Evolutionary conservation across 1,139 yeast genomes (phyloP), one percentile per base, ranked within the genome.

Genomic region (Geotrichum klebahnii): DNA sequence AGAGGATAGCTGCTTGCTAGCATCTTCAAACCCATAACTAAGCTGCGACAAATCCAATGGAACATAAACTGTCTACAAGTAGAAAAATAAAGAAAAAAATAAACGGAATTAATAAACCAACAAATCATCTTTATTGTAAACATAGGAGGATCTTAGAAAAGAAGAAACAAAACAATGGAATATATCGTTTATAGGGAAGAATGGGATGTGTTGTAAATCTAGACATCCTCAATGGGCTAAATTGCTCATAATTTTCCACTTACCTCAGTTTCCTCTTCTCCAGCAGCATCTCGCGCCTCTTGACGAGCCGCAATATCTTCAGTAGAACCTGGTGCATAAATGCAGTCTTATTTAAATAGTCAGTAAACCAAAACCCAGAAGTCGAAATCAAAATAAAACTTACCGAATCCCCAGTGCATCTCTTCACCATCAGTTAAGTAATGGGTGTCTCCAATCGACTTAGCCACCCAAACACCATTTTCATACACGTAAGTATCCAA

Each of bases 381-480:
- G 23, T 5, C 20, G 41, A n/a, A 28, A 37, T 19, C 14, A 24
- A 12, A 8, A 17, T 23, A 3, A 51, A 37, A 61, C 71, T 67
- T 70, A 61, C 78, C 80, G 70, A 87, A 87, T 57, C 82, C 78
- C 96, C 96, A 87, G 63, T 84, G 84, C 92, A 88, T 85, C 67
- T 86, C 95, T 65, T 87, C 95, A n/a, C 96, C 96, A 6, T 76
- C 67, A 2, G 75, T 65, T 56, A 87, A 71, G 59, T 80, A 85
- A 43, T 76, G 80, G 23, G 86, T 77, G 56, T 79, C 77, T 17
- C 96, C 96, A 62, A 82, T 83, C 75, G 76, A 72, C 20, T 71
- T 73, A 45, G 80, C 65, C 8, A 61, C 61, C 90, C 95, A 87
- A 71, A 76, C 42, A 71, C 72, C 48, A 68, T 63, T 55, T 69